Conservation (phyloP, 331 rosid genomes). For the Pyracantha coccinea region DNA sequence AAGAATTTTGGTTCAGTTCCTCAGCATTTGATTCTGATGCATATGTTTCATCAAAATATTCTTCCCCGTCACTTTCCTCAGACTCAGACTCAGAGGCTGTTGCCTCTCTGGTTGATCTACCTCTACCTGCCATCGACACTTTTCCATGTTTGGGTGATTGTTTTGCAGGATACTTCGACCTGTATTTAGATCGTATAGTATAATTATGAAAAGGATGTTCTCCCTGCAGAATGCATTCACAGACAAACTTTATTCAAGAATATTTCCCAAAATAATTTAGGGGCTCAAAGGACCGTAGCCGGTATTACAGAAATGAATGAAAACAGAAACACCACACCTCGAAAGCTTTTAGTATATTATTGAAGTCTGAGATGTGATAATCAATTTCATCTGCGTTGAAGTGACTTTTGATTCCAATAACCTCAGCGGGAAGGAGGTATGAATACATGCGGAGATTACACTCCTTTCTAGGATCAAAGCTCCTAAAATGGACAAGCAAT, state of each 20-base stretch:
- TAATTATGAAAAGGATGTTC: conserved; percentile 93
- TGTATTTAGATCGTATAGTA: conserved; percentile 73
- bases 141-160: conserved; percentile 24
- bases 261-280: not conserved
- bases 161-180: conserved; percentile 50
- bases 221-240: conserved; percentile 48
- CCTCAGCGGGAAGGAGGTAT: conserved; percentile 73
- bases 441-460: conserved; percentile 73
- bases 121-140: conserved; percentile 14
- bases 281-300: conserved; percentile 8
- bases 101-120: conserved; percentile 14
- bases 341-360: conserved; percentile 51
- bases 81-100: conserved; percentile 36
- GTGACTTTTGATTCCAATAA: conserved; percentile 62
- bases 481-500: conserved; percentile 29
- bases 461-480: conserved; percentile 87
- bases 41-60: conserved; percentile 18
- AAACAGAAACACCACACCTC: conserved; percentile 19
- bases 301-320: too few species aligned
- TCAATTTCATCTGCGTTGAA: conserved; percentile 43
- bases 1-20: conserved; percentile 17
- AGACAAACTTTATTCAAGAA: not conserved
- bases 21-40: conserved; percentile 10
- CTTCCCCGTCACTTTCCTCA: conserved; percentile 53
- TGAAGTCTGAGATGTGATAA: conserved; percentile 71